A percentile compares a stretch with the other conserved stretches of the same genome.
phyloP scores from a whole-genome alignment of 2,329 filamentous ascomycete species.

The Fusarium nelsonii region DNA sequence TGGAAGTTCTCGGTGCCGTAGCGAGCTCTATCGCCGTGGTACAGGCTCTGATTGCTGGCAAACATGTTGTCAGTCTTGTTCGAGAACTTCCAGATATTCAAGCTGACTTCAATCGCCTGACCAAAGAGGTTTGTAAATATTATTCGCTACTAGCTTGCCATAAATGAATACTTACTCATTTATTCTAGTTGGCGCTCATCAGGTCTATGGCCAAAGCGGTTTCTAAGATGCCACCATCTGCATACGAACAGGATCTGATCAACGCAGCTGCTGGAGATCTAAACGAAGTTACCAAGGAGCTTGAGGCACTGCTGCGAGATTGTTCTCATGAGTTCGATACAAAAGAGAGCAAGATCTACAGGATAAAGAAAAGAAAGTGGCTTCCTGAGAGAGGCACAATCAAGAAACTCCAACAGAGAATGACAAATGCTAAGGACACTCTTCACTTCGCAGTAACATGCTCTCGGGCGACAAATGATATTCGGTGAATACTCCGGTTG shows the following conservation, averaged over 20 bases:
- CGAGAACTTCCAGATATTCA: conserved; percentile 24
- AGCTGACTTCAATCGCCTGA: conserved; percentile 18
- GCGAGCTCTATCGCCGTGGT: conserved; percentile 29
- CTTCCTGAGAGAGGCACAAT: conserved; percentile 11
- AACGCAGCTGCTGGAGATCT: not conserved
- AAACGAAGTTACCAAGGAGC: not conserved
- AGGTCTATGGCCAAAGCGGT: conserved; percentile 1
- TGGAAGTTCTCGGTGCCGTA: conserved; percentile 30
- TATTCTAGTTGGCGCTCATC: conserved; percentile 2
- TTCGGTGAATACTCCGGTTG: not conserved
- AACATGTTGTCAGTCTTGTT: conserved; percentile 11
- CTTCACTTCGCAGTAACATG: conserved; percentile 18
- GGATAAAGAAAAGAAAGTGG: conserved; percentile 21
- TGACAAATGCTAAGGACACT: conserved; percentile 3
- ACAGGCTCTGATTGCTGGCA: conserved; percentile 21
- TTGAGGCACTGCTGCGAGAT: not conserved
- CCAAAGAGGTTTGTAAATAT: conserved; percentile 4
- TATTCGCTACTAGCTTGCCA: fast-evolving
- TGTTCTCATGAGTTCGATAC: not conserved
- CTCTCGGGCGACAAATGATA: not conserved
- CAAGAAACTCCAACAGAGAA: conserved; percentile 17
- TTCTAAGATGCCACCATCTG: not conserved
- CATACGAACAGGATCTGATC: not conserved
- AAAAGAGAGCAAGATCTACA: not conserved
- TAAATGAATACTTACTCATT: not conserved